Evolutionary conservation across 176 grass and related monocot species (phyloP).

Genomic region (Triticum dicoccoides): DNA sequence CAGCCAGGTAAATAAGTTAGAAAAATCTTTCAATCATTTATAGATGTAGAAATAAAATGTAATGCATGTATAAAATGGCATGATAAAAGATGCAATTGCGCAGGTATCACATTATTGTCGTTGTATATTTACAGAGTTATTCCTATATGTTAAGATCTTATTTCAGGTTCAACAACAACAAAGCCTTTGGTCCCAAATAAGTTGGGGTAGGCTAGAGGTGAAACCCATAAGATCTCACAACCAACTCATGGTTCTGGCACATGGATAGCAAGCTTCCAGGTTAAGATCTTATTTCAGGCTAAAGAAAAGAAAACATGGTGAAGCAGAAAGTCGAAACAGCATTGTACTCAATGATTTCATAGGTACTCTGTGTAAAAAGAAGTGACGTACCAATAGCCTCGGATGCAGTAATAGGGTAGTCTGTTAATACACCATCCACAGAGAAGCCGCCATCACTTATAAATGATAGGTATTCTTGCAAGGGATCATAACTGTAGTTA

Average conservation of each 20-base stretch:
- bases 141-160: neutral
- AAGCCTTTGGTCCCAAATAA: no score
- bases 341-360: neutral
- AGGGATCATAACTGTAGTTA: constrained; percentile 93
- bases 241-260: no score
- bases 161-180: neutral
- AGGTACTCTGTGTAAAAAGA: neutral
- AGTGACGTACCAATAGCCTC: constrained; percentile 60
- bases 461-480: constrained; percentile 64
- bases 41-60: neutral
- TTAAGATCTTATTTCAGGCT: neutral
- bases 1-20: neutral
- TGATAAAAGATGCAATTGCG: neutral
- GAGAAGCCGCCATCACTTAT: constrained; percentile 45
- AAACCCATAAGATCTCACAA: no score
- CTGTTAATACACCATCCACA: constrained; percentile 84
- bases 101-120: no score
- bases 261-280: no score
- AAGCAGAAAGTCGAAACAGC: neutral
- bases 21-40: neutral
- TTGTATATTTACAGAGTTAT: neutral
- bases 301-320: neutral
- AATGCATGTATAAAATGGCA: neutral
- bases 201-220: no score
- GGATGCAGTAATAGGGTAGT: constrained; percentile 70